Percentiles rank a stretch among this genome's conserved stretches.
These are phyloP conservation scores for Pseudocercospora fijiensis DNA, from an alignment of 2,329 filamentous ascomycete species.

Conservation along the genomic window DNA sequence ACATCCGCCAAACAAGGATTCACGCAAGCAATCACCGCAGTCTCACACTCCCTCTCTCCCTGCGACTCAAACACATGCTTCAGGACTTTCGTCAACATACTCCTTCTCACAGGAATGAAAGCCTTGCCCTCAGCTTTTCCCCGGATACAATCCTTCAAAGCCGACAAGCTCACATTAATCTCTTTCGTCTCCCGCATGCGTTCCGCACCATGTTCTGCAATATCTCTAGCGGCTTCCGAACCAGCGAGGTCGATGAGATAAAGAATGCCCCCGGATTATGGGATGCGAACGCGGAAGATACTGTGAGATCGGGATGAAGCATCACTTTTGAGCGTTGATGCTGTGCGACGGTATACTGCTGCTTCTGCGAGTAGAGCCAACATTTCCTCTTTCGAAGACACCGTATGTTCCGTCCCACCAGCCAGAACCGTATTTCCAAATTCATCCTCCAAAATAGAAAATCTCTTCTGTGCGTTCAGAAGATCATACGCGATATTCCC, in stretches of 20 bases:
- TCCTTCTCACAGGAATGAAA: slow-evolving; percentile 10
- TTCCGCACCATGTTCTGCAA: slow-evolving; percentile 11
- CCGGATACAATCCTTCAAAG: slow-evolving; percentile 19
- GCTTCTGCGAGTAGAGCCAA: slow-evolving; percentile 9
- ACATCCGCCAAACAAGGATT: slow-evolving; percentile 15
- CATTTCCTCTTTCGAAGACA: not conserved
- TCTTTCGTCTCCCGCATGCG: slow-evolving; percentile 17
- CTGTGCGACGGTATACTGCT: not conserved
- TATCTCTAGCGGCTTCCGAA: slow-evolving; percentile 18
- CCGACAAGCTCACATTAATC: slow-evolving; percentile 18
- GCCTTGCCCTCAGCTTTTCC: slow-evolving; percentile 12
- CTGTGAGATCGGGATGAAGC: slow-evolving; percentile 17
- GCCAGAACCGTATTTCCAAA: slow-evolving; percentile 2
- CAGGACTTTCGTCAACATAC: slow-evolving; percentile 15
- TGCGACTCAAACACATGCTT: slow-evolving; percentile 18
- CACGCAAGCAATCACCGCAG: slow-evolving; percentile 15
- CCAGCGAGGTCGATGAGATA: slow-evolving; percentile 20
- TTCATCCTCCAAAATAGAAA: slow-evolving; percentile 10
- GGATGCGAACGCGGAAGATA: slow-evolving; percentile 16
- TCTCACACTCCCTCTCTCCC: slow-evolving; percentile 2
- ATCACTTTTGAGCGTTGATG: slow-evolving; percentile 14
- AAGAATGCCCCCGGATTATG: not conserved
- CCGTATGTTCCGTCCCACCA: slow-evolving; percentile 5
- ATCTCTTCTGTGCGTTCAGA: slow-evolving; percentile 5
- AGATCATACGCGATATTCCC: slow-evolving; percentile 13